These are phyloP conservation scores for Geranium brycei DNA, from an alignment of 345 rosid species.

Conservation along the genomic window DNA sequence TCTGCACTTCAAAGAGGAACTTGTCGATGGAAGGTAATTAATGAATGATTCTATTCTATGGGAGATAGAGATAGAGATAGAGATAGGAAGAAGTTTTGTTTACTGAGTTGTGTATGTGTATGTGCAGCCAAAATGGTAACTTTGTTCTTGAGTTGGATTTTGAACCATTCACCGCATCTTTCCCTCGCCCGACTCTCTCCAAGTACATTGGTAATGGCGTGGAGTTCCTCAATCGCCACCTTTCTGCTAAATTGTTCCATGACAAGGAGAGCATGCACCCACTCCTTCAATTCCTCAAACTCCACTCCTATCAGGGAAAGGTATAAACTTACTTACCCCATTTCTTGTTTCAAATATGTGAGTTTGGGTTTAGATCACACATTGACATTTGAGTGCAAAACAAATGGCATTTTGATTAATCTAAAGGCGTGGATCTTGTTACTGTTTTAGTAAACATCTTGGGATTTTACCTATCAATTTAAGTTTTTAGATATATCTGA, in stretches of 20 bases:
- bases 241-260: slow-evolving; percentile 44
- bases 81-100: too few relatives aligned
- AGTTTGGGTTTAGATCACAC: too few relatives aligned
- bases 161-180: slow-evolving; percentile 79
- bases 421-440: too few relatives aligned
- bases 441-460: too few relatives aligned
- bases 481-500: too few relatives aligned
- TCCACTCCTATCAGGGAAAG: slow-evolving; percentile 43
- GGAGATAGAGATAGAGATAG: neutral
- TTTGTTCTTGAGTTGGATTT: slow-evolving; percentile 88
- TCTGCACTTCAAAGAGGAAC: slow-evolving; percentile 91
- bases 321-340: slow-evolving; percentile 7
- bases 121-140: slow-evolving; percentile 56
- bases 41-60: neutral
- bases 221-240: slow-evolving; percentile 95
- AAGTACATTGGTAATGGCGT: slow-evolving; percentile 92
- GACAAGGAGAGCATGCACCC: slow-evolving; percentile 48
- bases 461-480: too few relatives aligned
- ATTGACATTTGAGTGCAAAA: too few relatives aligned
- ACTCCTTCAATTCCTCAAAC: slow-evolving; percentile 36
- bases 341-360: neutral
- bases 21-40: slow-evolving; percentile 73
- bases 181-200: slow-evolving; percentile 83
- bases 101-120: neutral
- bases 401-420: too few relatives aligned